Conservation (phyloP, 2,329 filamentous ascomycete species). For the Cladosporium sp. region DNA sequence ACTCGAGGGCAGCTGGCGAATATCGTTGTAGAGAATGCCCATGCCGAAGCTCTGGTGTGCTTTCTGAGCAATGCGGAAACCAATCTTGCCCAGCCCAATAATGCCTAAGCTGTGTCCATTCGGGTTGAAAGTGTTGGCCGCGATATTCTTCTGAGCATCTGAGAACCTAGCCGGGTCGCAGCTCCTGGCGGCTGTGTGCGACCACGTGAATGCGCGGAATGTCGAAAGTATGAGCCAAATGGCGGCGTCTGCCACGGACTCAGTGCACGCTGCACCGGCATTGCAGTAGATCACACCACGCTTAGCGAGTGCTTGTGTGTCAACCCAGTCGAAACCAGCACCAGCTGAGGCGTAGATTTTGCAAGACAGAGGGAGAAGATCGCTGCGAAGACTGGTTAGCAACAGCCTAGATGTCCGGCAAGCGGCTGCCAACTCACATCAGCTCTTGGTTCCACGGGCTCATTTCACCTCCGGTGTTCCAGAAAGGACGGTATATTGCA, state of each 20-base stretch:
- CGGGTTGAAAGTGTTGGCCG: slow-evolving; percentile 42
- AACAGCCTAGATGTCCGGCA: no score
- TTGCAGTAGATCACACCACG: slow-evolving; percentile 67
- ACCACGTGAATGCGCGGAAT: slow-evolving; percentile 64
- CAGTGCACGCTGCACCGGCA: slow-evolving; percentile 61
- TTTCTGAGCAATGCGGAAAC: slow-evolving; percentile 50
- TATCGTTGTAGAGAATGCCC: slow-evolving; percentile 59
- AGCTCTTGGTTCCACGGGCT: slow-evolving; percentile 56
- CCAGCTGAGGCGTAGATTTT: slow-evolving; percentile 55
- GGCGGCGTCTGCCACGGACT: slow-evolving; percentile 67
- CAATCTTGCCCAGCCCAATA: slow-evolving; percentile 59
- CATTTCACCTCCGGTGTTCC: slow-evolving; percentile 61
- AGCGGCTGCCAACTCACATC: slow-evolving; percentile 31
- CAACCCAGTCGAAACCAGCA: slow-evolving; percentile 59
- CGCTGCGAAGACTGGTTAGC: not conserved
- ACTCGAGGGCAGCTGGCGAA: slow-evolving; percentile 43
- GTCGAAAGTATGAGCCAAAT: slow-evolving; percentile 62
- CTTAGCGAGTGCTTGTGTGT: slow-evolving; percentile 54
- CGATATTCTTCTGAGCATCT: slow-evolving; percentile 51
- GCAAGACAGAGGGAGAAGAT: slow-evolving; percentile 46
- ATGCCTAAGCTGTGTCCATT: slow-evolving; percentile 53
- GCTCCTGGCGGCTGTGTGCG: slow-evolving; percentile 49
- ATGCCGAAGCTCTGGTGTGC: slow-evolving; percentile 57
- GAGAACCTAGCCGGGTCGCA: slow-evolving; percentile 43
- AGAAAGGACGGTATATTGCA: slow-evolving; percentile 53